A percentile compares a stretch with the other conserved stretches of the same genome.
phyloP scores from a whole-genome alignment of 106 monocot genomes.

The Dendrobium nobile region DNA sequence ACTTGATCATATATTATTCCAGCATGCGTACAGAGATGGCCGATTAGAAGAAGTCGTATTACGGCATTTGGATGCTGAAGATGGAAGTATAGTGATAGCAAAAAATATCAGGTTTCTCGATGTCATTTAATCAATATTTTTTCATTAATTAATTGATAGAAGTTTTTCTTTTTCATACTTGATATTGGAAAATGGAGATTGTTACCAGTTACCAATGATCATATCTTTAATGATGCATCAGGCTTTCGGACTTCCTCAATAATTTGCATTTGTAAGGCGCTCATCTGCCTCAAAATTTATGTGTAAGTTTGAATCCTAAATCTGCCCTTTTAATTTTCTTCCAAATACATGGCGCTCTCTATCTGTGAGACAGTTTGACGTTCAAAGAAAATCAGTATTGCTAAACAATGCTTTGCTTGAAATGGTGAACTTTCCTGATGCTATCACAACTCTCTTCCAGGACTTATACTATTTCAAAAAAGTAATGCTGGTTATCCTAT shows the following conservation, averaged over 20 bases:
- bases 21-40: conserved; percentile 98
- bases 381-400: no score
- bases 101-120: conserved; percentile 70
- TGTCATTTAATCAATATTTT: background rate
- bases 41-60: conserved; percentile 80
- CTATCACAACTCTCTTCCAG: background rate
- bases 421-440: background rate
- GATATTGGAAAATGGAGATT: background rate
- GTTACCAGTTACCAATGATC: conserved; percentile 5
- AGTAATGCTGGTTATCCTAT: background rate
- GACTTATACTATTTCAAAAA: background rate
- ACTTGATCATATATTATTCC: conserved; percentile 11
- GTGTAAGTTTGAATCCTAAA: conserved; percentile 10
- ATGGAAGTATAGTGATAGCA: conserved; percentile 84
- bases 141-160: background rate
- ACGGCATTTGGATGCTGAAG: conserved; percentile 85
- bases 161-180: background rate
- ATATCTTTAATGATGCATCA: conserved; percentile 19
- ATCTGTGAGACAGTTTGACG: background rate
- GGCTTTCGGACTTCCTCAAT: conserved; percentile 82
- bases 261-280: conserved; percentile 41
- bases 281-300: background rate
- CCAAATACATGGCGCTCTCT: background rate
- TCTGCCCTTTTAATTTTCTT: background rate
- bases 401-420: background rate